Base-by-base conservation (phyloP, 1,139 yeast genomes). In the Sugiyamaella japonica region DNA sequence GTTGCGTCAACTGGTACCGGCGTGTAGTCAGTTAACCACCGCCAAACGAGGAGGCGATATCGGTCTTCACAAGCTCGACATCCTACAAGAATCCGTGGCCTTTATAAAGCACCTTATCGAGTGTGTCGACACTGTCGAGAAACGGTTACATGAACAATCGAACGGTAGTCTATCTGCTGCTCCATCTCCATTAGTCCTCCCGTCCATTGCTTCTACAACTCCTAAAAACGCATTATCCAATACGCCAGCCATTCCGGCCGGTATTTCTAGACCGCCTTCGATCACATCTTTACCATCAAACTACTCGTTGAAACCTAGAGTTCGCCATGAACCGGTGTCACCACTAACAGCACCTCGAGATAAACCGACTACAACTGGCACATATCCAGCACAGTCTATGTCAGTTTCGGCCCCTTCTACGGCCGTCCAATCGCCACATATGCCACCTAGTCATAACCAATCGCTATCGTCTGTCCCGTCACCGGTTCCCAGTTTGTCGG, bases 51-150 rank as follows among this genome's bases (percentile, higher is more conserved):
- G 70, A 10, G 67, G 70, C 16, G 74, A 70, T 53, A 85, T 82
- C 56, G 87, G 88, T 8, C 84, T 88, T 82, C 89, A 88, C 72
- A 88, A 88, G 69, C 77, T 88, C 58, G 88, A 90, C 12, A 86
- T 88, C 29, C 72, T 88, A 47, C 89, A 87, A 69, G 85, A 89
- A 17, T 83, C 93, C 0, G 96, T 88, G 28, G 91, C 86, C 63
- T 87, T 88, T 66, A 84, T 88, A 58, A 76, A 82, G 58, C 86
- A 86, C 65, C 74, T 88, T 49, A 90, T 86, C 48, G 58, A 59
- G 29, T 61, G 68, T 44, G 53, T 67, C 25, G 62, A 59, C 36
- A 48, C 59, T 1, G 56, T 63, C 15, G 63, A 63, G 16, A 55
- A 55, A 28, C 48, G 50, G n/a, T 47, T 50, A 20, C 53, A 53